Evolutionary conservation across 768 basidiomycete genomes (phyloP).

Genomic region (Suillus fuscotomentosus): DNA sequence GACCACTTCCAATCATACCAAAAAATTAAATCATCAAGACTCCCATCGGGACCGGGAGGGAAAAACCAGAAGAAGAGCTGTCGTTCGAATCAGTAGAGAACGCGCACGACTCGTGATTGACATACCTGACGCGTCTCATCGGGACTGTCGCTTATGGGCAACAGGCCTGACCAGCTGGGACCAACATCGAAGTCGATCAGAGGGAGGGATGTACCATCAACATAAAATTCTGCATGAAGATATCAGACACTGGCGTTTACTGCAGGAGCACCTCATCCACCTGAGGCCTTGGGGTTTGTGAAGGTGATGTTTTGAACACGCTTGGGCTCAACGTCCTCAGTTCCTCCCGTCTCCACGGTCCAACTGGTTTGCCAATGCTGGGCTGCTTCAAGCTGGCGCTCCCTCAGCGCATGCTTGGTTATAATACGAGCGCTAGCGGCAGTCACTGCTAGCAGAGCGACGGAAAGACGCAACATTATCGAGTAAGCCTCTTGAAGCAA

Average conservation of each 20-base stretch:
- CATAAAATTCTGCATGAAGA: conserved; percentile 55
- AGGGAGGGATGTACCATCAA: conserved; percentile 64
- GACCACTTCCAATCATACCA: conserved; percentile 40
- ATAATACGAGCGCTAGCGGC: conserved; percentile 20
- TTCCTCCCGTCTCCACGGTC: not conserved
- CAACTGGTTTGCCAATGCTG: conserved; percentile 33
- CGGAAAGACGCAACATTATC: conserved; percentile 14
- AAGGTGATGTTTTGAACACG: conserved; percentile 68
- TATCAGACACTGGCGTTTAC: not conserved
- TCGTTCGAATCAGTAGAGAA: not conserved
- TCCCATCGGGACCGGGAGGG: conserved; percentile 73
- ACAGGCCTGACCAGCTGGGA: conserved; percentile 70
- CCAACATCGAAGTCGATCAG: conserved; percentile 72
- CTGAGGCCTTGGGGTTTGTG: conserved; percentile 59
- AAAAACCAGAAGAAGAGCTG: conserved; percentile 87
- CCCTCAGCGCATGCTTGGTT: conserved; percentile 42
- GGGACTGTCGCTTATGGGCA: conserved; percentile 60
- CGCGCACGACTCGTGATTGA: not conserved
- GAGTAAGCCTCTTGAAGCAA: not conserved
- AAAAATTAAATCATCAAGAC: conserved; percentile 70
- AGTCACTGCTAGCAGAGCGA: conserved; percentile 10
- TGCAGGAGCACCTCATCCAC: conserved; percentile 28
- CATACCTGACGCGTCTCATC: conserved; percentile 68
- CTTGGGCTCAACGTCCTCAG: conserved; percentile 11
- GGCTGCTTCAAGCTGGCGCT: conserved; percentile 47